Evolutionary conservation across 164 flowering plant genomes (phyloP).

Genomic region (Piper betle): DNA sequence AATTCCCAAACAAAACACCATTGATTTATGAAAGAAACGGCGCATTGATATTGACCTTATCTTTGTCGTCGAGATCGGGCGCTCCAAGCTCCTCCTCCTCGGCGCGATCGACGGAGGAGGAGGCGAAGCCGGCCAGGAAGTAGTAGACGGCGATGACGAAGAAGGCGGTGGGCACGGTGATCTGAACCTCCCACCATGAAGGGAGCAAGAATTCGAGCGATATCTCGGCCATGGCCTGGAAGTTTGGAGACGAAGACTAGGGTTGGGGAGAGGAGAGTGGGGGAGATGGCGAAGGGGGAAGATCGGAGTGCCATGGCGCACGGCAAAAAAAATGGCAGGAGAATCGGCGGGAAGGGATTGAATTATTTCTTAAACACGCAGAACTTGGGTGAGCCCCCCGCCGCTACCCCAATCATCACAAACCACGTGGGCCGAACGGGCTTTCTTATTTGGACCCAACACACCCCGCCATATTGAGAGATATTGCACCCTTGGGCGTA

Average conservation of each 20-base stretch:
- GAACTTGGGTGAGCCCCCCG: too few relatives aligned
- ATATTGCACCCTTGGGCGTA: too few relatives aligned
- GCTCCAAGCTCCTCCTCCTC: slow-evolving; percentile 13
- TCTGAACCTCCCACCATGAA: slow-evolving; percentile 78
- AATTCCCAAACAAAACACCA: neutral
- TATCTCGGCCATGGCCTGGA: slow-evolving; percentile 17
- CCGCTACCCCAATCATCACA: too few relatives aligned
- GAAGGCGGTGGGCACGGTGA: slow-evolving; percentile 52
- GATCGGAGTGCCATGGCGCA: too few relatives aligned
- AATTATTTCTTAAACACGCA: too few relatives aligned
- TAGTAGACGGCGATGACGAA: slow-evolving; percentile 48
- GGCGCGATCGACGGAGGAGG: slow-evolving; percentile 6
- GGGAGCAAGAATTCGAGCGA: slow-evolving; percentile 46
- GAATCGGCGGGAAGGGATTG: too few relatives aligned
- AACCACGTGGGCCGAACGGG: too few relatives aligned
- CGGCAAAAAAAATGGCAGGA: too few relatives aligned
- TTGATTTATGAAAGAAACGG: neutral
- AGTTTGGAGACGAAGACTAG: neutral
- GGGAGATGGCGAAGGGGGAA: neutral
- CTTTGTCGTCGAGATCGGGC: slow-evolving; percentile 18
- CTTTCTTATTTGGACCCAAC: too few relatives aligned
- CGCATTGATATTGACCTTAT: slow-evolving; percentile 24
- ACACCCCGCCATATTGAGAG: too few relatives aligned
- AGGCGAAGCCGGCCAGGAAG: slow-evolving; percentile 22
- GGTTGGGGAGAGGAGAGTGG: neutral